A percentile compares a stretch with the other conserved stretches of the same genome.
Evolutionary conservation across 495 filamentous ascomycete species (phyloP).

Genomic region (Chaetomium tenue): DNA sequence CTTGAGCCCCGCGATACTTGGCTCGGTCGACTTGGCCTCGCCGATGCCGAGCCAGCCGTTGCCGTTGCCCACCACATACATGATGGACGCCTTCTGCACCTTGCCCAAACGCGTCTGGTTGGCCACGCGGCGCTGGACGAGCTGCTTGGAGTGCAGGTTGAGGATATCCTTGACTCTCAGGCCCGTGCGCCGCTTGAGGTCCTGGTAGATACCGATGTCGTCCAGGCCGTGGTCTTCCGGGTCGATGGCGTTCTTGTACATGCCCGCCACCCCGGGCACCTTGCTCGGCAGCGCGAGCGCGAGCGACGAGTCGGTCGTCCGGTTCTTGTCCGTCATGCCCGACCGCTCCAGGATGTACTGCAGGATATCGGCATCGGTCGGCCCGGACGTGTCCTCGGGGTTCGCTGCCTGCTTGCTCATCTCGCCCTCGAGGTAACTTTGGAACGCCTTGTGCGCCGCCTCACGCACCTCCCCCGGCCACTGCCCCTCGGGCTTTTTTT

Average conservation of each 20-base stretch:
- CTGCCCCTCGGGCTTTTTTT: constrained; percentile 29
- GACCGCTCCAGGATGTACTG: constrained; percentile 46
- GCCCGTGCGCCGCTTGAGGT: constrained; percentile 68
- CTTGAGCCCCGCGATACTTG: constrained; percentile 59
- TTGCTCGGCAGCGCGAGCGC: constrained; percentile 45
- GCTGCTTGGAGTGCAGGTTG: constrained; percentile 55
- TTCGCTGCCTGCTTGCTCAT: constrained; percentile 40
- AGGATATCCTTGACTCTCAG: constrained; percentile 57
- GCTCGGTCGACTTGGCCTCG: constrained; percentile 80
- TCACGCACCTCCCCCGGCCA: constrained; percentile 33
- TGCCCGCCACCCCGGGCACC: constrained; percentile 45
- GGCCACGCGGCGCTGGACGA: constrained; percentile 69
- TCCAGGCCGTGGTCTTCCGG: constrained; percentile 45
- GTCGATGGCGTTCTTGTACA: constrained; percentile 50
- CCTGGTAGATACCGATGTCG: constrained; percentile 43
- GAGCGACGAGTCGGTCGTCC: constrained; percentile 40
- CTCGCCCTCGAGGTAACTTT: constrained; percentile 33
- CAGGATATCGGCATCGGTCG: constrained; percentile 43
- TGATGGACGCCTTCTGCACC: constrained; percentile 64
- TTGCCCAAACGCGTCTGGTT: constrained; percentile 98
- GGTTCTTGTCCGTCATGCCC: constrained; percentile 37
- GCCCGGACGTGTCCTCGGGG: constrained; percentile 45
- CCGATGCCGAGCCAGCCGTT: constrained; percentile 85
- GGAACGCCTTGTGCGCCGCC: constrained; percentile 35
- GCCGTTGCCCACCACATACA: constrained; percentile 79